Conservation (phyloP, 23 red algal species). For the Pyropia yezoensis region DNA sequence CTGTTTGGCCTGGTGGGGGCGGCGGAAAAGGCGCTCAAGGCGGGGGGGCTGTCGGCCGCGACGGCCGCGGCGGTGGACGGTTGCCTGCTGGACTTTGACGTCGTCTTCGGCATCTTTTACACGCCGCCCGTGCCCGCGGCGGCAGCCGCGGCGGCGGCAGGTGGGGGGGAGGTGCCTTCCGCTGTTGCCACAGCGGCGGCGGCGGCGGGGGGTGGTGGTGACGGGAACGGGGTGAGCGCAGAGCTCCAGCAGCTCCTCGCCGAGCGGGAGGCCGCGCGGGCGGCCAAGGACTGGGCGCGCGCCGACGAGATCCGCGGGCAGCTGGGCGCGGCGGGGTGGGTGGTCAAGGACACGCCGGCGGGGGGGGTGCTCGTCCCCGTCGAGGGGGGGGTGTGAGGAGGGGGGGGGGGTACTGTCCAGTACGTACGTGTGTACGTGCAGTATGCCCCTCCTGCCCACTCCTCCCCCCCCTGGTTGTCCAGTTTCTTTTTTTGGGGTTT, state of each 20-base stretch:
- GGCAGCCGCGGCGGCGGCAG: no score
- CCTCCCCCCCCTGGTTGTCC: no score
- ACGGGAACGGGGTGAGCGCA: not conserved
- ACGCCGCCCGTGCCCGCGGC: not conserved
- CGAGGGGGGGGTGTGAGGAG: not conserved
- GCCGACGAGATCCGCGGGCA: slow-evolving; percentile 74
- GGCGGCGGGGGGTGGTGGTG: not conserved
- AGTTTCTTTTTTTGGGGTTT: no score
- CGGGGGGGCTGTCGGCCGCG: not conserved
- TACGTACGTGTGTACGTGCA: no score
- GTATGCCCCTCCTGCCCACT: no score
- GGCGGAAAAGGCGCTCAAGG: slow-evolving; percentile 45
- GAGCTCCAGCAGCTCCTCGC: slow-evolving; percentile 37
- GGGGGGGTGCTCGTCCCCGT: slow-evolving; percentile 56
- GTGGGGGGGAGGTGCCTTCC: not conserved
- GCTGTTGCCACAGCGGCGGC: not conserved
- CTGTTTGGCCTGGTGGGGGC: slow-evolving; percentile 60
- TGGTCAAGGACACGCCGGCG: slow-evolving; percentile 69
- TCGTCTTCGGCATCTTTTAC: slow-evolving; percentile 91
- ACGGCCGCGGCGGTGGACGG: slow-evolving; percentile 1
- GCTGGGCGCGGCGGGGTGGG: slow-evolving; percentile 45
- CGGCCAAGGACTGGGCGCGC: slow-evolving; percentile 52
- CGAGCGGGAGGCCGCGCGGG: slow-evolving; percentile 43
- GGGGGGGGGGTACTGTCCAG: not conserved
- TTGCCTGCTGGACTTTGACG: slow-evolving; percentile 55